phyloP scores from a whole-genome alignment of 768 basidiomycete genomes.

The Tulasnella sp. region DNA sequence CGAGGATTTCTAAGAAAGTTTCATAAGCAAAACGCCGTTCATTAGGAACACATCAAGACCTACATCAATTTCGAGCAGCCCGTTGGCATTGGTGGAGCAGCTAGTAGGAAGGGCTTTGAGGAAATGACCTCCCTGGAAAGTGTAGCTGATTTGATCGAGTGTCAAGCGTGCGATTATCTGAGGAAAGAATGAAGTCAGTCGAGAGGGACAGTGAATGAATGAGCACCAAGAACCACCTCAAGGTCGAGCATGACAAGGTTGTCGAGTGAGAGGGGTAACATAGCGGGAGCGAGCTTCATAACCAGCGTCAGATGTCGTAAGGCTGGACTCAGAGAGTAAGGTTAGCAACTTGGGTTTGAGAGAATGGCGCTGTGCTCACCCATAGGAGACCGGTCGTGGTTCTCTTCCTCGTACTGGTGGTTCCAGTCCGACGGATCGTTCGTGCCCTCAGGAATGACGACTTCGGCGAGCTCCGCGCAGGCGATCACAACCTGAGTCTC shows the following conservation, averaged over 20 bases:
- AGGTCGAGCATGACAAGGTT: slow-evolving; percentile 23
- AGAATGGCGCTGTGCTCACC: not conserved
- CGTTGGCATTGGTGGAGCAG: not conserved
- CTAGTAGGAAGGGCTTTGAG: not conserved
- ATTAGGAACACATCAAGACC: not conserved
- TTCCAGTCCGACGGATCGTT: not conserved
- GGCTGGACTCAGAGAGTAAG: too few relatives aligned
- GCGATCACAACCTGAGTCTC: not conserved
- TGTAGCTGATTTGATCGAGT: not conserved
- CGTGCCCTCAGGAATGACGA: not conserved
- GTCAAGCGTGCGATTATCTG: not conserved
- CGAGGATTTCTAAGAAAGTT: not conserved
- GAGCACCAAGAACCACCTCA: not conserved
- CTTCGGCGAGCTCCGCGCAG: not conserved
- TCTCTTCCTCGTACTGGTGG: not conserved
- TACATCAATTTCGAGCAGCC: not conserved
- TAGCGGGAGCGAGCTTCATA: too few relatives aligned
- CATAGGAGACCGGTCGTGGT: not conserved
- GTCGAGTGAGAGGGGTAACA: not conserved
- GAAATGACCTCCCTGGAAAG: slow-evolving; percentile 19
- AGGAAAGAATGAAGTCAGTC: not conserved
- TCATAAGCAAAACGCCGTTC: not conserved
- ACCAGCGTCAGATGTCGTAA: too few relatives aligned
- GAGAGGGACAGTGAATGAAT: not conserved
- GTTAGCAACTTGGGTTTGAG: too few relatives aligned